A percentile compares a stretch with the other conserved stretches of the same genome.
These are phyloP conservation scores for Wickerhamiella parazyma DNA, from an alignment of 805 yeast species.

Conservation along the genomic window DNA sequence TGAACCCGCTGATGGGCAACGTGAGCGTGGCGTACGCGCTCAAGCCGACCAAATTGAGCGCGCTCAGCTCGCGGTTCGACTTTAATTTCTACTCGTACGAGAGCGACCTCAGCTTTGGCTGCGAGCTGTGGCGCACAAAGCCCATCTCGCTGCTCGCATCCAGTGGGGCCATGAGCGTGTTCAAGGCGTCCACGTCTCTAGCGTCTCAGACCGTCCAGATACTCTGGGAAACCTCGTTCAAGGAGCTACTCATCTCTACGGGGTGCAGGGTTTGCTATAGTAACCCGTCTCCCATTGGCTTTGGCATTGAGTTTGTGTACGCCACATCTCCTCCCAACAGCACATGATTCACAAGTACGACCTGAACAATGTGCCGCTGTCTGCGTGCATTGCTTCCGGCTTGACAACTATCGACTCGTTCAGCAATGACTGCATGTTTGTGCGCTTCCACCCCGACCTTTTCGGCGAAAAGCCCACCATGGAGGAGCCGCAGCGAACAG, in stretches of 20 bases:
- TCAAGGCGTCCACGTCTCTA: slow-evolving; percentile 60
- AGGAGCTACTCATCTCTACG: slow-evolving; percentile 64
- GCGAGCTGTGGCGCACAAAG: slow-evolving; percentile 56
- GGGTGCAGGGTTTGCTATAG: slow-evolving; percentile 34
- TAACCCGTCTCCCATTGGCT: slow-evolving; percentile 15
- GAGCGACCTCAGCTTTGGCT: slow-evolving; percentile 74
- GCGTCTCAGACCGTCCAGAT: slow-evolving; percentile 47
- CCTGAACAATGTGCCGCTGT: background rate
- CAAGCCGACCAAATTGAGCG: slow-evolving; percentile 53
- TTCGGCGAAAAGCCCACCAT: background rate
- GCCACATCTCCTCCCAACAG: background rate
- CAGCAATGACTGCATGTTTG: background rate
- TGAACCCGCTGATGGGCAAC: slow-evolving; percentile 84
- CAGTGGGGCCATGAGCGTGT: slow-evolving; percentile 36
- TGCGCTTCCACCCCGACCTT: background rate
- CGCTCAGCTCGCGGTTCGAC: slow-evolving; percentile 73
- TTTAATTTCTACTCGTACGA: slow-evolving; percentile 85
- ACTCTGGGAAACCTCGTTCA: slow-evolving; percentile 79
- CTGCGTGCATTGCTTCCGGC: background rate
- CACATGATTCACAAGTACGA: background rate
- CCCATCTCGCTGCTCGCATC: slow-evolving; percentile 15
- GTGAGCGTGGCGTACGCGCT: slow-evolving; percentile 78
- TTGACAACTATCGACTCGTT: background rate
- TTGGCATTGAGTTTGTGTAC: slow-evolving; percentile 18
- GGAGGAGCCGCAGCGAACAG: background rate